Evolutionary conservation across 2,329 filamentous ascomycete species (phyloP).

Genomic region (Cercospora nicotianae): DNA sequence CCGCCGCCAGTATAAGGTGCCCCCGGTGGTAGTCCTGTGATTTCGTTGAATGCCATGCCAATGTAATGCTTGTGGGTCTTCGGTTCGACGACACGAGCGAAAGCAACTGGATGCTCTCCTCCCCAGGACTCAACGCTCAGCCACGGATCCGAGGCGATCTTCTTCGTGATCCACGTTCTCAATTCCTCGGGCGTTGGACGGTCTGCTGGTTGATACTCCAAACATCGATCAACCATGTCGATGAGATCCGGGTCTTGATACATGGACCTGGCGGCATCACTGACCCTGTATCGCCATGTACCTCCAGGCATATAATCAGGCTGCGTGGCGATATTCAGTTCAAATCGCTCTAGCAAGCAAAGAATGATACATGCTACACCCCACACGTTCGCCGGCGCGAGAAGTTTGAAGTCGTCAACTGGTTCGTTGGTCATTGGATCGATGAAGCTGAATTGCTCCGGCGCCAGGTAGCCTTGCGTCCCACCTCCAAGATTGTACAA

Average conservation of each 20-base stretch:
- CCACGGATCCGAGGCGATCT: constrained; percentile 1
- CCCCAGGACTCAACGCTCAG: constrained; percentile 1
- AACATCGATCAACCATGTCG: constrained; percentile 16
- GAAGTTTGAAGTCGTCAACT: constrained; percentile 19
- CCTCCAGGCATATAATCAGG: constrained; percentile 12
- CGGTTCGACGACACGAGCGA: background rate
- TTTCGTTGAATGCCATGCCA: background rate
- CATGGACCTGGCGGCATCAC: background rate
- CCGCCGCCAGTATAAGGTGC: background rate
- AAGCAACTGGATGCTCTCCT: background rate
- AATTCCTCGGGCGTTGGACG: constrained; percentile 12
- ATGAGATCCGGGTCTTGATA: background rate
- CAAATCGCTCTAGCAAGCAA: background rate
- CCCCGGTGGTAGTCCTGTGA: background rate
- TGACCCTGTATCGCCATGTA: background rate
- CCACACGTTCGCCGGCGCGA: constrained; percentile 24
- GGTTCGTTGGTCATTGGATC: constrained; percentile 12
- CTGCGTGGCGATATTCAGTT: background rate
- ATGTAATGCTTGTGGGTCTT: background rate
- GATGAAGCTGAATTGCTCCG: constrained; percentile 17
- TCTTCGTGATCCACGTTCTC: background rate
- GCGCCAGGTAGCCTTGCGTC: constrained; percentile 19
- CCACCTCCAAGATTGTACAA: constrained; percentile 11
- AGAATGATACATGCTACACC: constrained; percentile 19
- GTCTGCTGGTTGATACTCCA: constrained; percentile 8